Base-by-base conservation (phyloP, 176 grass and related monocot species). In the Urochloa ruziziensis region DNA sequence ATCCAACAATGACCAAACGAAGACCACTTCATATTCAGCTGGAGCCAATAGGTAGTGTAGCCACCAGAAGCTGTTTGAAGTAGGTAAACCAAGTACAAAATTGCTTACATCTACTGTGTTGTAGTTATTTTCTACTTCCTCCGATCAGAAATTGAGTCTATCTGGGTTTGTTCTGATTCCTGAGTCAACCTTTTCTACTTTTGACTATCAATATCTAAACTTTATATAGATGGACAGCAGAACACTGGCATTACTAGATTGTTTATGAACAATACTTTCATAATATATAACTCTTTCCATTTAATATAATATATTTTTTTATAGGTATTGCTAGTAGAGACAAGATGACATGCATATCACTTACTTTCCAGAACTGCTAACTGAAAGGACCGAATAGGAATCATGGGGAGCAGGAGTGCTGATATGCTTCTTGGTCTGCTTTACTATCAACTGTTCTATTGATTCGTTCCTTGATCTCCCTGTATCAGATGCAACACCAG, bases 321-420 rank as follows among this genome's bases (percentile, higher is more conserved):
- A 71, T 8, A 29, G 42, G 47, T 47, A 71, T 71, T 46, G 25
- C 7, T 18, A 5, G 44, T 68, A 80, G 21, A 39, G 7, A 83
- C 29, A 62, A 78, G 15, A 92, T 53, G 25, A 25, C 23, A 86
- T 70, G 23, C 42, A 84, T 21, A 74, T 46, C 17, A 85, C 96
- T 92, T 91, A 96, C 96, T 96, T 94, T 83, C 96, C 96, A 78
- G 96, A 99, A 81, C 96, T 96, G 83, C 96, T 96, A 79, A 92
- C 89, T 7, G 89, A 96, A 67, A 99, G 87, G 59, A 94, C 81
- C 2, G 96, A 99, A 91, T 96, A 96, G 3, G 96, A 95, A 87
- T 99, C 96, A 25, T 96, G 93, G 7, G 96, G 93, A 77, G 96
- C 93, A 86, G 96, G 93, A n/a, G 89, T 99, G 81, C 93, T 99